Conservation (phyloP, 768 basidiomycete species). For the Phanerochaete carnosa region DNA sequence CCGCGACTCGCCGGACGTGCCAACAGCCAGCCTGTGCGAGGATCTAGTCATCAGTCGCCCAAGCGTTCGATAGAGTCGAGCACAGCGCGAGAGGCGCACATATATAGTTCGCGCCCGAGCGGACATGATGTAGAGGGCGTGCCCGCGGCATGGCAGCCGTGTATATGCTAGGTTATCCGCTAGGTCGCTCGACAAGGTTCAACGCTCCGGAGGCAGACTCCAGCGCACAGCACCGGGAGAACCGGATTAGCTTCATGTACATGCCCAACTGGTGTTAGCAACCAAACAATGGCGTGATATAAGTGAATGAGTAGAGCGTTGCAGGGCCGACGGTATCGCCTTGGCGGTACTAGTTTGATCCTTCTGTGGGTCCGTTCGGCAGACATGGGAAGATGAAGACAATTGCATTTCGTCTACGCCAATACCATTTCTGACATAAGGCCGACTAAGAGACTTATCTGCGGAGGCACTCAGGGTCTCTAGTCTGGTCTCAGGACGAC, state of each 20-base stretch:
- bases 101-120: background rate
- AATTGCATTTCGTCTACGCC: background rate
- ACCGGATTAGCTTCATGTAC: constrained; percentile 1
- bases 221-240: background rate
- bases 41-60: background rate
- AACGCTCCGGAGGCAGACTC: background rate
- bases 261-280: background rate
- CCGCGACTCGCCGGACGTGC: background rate
- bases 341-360: background rate
- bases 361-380: background rate
- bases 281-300: background rate
- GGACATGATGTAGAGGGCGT: background rate
- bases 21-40: background rate
- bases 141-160: background rate
- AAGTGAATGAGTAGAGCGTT: background rate
- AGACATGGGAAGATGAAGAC: background rate
- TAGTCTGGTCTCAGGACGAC: background rate
- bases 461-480: constrained; percentile 1
- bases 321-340: background rate
- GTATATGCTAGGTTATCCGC: background rate
- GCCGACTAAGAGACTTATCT: background rate
- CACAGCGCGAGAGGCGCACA: background rate
- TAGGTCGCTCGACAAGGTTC: background rate
- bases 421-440: background rate
- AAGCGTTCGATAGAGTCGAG: background rate